Evolutionary conservation across 163 green algal species (phyloP), one percentile per base, ranked within the genome.

Genomic region (Prototheca cutis): DNA sequence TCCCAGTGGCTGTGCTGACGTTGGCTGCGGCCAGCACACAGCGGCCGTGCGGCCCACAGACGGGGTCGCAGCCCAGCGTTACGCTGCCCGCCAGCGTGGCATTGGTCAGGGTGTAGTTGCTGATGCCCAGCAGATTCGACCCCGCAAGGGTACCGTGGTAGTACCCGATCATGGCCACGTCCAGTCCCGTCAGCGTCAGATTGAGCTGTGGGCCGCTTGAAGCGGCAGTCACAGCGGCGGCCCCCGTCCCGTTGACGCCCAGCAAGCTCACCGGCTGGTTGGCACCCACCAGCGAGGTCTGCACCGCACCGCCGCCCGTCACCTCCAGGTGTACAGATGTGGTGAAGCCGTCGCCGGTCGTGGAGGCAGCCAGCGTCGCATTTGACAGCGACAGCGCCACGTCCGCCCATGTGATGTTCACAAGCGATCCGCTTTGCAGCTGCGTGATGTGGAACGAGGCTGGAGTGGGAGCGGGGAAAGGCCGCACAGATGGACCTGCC

Each of bases 31-130:
- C 27, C 10, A 33, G 5, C 7, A 21, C 25, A 52, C 71, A 78
- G 25, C 58, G 52, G 27, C 71, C 71, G 52, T 78, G 57, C 1
- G 42, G 19, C 23, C 62, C 62, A 47, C 71, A 78, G 45, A 53
- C 54, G 2, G 18, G 30, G 17, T 32, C 8, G 62, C 71, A 77
- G 34, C 70, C 70, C n/a, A 74, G 56, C 2, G 61, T 59, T 24
- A 15, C 23, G 25, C 31, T 23, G 17, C 52, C 57, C n/a, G 62
- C 61, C 4, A 74, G 42, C 18, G 10, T 40, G 27, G 27, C 21
- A 17, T 62, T 56, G 1, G 6, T 10, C 18, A 74, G 48, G 15
- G 19, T 4, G 45, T 74, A 74, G 0, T 63, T 34, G 28, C 30
- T 55, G 2, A 60, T 17, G 0, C 66, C 66, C 4, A 36, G 18